Percentiles rank a stretch among this genome's conserved stretches.
These are phyloP conservation scores for Ogataea corticis DNA, from an alignment of 805 yeast genomes.

Conservation along the genomic window DNA sequence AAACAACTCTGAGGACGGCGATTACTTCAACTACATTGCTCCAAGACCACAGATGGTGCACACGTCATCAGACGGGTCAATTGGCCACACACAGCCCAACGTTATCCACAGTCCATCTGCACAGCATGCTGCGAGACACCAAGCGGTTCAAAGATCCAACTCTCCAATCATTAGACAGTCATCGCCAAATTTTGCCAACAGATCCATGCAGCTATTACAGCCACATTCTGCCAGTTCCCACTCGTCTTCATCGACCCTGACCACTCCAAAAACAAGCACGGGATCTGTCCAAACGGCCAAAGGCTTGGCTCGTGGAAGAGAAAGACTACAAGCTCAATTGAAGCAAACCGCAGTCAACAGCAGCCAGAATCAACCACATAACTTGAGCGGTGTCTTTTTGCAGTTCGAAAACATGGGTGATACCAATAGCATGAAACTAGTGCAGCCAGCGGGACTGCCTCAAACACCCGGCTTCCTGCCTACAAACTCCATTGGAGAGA, in stretches of 20 bases:
- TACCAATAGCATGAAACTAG: neutral
- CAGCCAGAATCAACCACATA: constrained; percentile 12
- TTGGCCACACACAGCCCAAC: constrained; percentile 7
- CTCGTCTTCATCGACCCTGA: constrained; percentile 1
- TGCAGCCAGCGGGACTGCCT: constrained; percentile 15
- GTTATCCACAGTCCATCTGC: constrained; percentile 11
- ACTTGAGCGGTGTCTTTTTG: constrained; percentile 16
- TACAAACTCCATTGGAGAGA: constrained; percentile 23
- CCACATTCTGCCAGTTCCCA: neutral
- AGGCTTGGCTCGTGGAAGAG: constrained; percentile 25
- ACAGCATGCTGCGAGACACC: constrained; percentile 16
- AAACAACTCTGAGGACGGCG: constrained; percentile 14
- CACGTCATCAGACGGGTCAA: constrained; percentile 11
- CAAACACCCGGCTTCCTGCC: constrained; percentile 29
- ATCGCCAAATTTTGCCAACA: constrained; percentile 14
- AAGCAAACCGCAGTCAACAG: constrained; percentile 20
- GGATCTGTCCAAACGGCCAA: constrained; percentile 10
- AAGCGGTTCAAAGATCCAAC: constrained; percentile 12
- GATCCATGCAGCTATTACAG: constrained; percentile 3
- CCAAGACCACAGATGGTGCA: constrained; percentile 26
- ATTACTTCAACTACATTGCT: constrained; percentile 32
- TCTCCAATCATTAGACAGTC: constrained; percentile 10
- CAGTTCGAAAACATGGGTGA: constrained; percentile 11
- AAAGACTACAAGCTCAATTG: constrained; percentile 24
- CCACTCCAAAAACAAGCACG: constrained; percentile 4